phyloP scores from a whole-genome alignment of 2,329 filamentous ascomycete species.

The Diaporthe sp. region DNA sequence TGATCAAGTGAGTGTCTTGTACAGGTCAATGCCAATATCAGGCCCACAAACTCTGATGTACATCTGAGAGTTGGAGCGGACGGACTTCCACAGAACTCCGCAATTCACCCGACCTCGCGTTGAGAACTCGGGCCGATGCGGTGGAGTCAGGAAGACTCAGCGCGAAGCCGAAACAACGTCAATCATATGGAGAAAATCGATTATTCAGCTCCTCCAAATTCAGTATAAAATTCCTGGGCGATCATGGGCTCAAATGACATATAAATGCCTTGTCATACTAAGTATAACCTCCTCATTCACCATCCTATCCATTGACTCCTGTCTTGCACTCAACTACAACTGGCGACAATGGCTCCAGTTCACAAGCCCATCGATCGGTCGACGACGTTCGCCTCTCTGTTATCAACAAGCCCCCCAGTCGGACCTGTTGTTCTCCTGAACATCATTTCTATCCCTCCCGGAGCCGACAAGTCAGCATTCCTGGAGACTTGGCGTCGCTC shows the following conservation, averaged over 20 bases:
- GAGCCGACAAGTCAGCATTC: not conserved
- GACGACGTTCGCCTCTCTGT: not conserved
- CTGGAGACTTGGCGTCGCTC: not conserved
- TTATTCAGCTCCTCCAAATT: not conserved
- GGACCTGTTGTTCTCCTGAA: not conserved
- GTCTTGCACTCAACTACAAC: not conserved
- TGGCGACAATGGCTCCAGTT: not conserved
- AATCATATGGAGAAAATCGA: not conserved
- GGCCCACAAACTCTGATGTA: not conserved
- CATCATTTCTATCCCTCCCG: not conserved
- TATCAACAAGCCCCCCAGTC: not conserved
- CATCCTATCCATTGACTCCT: not conserved
- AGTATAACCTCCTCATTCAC: not conserved
- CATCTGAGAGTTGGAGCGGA: not conserved
- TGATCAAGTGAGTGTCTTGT: not conserved
- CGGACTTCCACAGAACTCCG: not conserved
- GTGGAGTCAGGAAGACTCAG: not conserved
- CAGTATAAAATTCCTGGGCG: not conserved
- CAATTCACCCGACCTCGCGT: not conserved
- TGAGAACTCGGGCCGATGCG: not conserved
- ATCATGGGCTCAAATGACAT: not conserved
- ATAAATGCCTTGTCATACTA: not conserved
- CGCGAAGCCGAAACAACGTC: not conserved
- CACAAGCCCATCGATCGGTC: not conserved
- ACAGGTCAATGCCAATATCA: not conserved